A percentile compares a stretch with the other conserved stretches of the same genome.
Evolutionary conservation across 1,284 basidiomycete species (phyloP).

Genomic region (Microbotryum saponariae): DNA sequence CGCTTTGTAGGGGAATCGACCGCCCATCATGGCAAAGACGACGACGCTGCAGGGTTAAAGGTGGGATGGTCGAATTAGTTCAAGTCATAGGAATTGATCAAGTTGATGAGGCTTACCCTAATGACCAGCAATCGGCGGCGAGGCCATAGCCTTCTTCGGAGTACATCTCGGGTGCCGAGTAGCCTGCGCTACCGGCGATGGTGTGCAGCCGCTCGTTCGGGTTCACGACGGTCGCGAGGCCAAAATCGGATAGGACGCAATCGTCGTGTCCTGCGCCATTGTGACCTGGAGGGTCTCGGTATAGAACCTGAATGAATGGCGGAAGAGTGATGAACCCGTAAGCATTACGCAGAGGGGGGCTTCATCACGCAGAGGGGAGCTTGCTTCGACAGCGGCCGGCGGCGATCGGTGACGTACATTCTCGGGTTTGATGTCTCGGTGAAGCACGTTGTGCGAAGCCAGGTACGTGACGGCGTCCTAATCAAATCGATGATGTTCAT

Average conservation of each 20-base stretch:
- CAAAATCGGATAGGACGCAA: conserved; percentile 30
- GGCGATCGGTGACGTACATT: conserved; percentile 14
- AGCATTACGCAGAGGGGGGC: too few relatives aligned
- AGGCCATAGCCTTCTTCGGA: conserved; percentile 21
- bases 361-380: background rate
- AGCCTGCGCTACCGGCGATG: conserved; percentile 32
- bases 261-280: conserved; percentile 27
- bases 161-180: conserved; percentile 34
- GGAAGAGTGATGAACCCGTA: background rate
- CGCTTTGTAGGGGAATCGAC: conserved; percentile 27
- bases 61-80: background rate
- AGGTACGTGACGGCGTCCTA: conserved; percentile 27
- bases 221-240: conserved; percentile 24
- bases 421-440: conserved; percentile 32
- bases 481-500: too few relatives aligned
- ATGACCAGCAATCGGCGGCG: conserved; percentile 27
- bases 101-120: conserved; percentile 9
- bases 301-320: conserved; percentile 18
- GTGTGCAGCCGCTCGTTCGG: conserved; percentile 30
- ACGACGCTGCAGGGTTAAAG: background rate
- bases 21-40: conserved; percentile 17
- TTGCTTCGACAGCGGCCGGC: background rate
- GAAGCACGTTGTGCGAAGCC: conserved; percentile 17
- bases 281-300: conserved; percentile 27
- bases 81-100: background rate